These are phyloP conservation scores for Calvatia gigantea DNA, from an alignment of 768 basidiomycete species.

Conservation along the genomic window DNA sequence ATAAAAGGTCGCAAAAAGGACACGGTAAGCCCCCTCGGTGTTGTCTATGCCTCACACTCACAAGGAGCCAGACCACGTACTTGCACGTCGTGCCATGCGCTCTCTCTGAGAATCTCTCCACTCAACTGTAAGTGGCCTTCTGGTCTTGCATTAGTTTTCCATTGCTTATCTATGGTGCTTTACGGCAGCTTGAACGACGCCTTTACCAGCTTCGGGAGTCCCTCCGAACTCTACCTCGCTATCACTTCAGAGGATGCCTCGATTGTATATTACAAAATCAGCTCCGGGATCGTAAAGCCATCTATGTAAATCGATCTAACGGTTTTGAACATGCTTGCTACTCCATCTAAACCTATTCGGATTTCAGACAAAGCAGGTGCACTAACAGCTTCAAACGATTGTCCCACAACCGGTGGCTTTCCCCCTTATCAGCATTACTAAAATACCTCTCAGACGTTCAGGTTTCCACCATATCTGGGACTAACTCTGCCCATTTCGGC, in stretches of 20 bases:
- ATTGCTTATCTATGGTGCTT: background rate
- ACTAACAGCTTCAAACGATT: no score
- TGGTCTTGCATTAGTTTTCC: background rate
- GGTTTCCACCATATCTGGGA: background rate
- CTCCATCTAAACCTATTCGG: background rate
- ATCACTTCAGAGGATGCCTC: constrained; percentile 78
- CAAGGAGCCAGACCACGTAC: constrained; percentile 33
- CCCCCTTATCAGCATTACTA: no score
- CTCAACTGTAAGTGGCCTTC: constrained; percentile 45
- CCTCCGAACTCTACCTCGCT: constrained; percentile 58
- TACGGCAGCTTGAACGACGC: constrained; percentile 52
- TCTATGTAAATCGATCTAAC: constrained; percentile 50
- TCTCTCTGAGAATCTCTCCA: constrained; percentile 62
- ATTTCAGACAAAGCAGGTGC: no score
- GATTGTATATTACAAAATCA: constrained; percentile 82
- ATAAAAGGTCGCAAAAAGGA: constrained; percentile 56
- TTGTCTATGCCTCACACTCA: constrained; percentile 2
- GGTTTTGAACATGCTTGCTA: no score
- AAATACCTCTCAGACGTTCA: background rate
- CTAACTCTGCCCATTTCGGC: no score
- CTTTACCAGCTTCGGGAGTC: constrained; percentile 46
- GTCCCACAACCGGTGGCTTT: no score
- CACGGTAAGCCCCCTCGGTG: constrained; percentile 32
- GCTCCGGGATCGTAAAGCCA: constrained; percentile 74
- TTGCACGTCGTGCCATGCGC: constrained; percentile 64